These are phyloP conservation scores for Cardamine chenopodiifolia DNA, from an alignment of 345 rosid genomes.

Conservation along the genomic window DNA sequence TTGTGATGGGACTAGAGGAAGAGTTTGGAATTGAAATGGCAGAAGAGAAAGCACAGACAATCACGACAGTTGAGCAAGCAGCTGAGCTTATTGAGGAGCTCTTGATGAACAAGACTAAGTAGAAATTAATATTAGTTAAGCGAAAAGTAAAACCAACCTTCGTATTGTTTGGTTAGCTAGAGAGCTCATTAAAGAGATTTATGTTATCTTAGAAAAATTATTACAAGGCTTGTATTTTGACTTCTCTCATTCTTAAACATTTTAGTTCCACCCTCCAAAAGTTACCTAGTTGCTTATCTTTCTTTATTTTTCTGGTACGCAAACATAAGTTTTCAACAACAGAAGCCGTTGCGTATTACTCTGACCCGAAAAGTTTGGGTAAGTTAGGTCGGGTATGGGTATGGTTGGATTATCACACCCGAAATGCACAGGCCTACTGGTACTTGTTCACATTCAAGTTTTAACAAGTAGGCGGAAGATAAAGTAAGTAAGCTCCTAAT, in stretches of 20 bases:
- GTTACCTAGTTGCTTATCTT: not conserved
- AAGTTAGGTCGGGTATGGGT: no score
- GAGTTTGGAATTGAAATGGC: conserved; percentile 68
- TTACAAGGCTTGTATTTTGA: conserved; percentile 21
- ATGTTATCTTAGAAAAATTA: conserved; percentile 1
- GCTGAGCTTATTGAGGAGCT: conserved; percentile 74
- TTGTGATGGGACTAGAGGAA: conserved; percentile 77
- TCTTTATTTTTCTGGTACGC: not conserved
- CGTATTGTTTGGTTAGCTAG: conserved; percentile 30
- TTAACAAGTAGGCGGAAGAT: no score
- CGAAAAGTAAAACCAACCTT: not conserved
- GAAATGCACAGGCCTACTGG: not conserved
- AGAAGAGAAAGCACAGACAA: conserved; percentile 72
- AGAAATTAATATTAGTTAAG: not conserved
- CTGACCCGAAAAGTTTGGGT: no score
- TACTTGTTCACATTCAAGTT: not conserved
- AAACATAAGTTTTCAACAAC: not conserved
- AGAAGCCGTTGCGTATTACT: not conserved
- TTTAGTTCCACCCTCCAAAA: not conserved
- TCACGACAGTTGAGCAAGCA: conserved; percentile 67
- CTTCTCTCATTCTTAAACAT: not conserved
- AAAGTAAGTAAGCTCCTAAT: no score
- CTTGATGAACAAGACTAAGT: conserved; percentile 34
- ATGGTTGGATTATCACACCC: no score
- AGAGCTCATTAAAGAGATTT: not conserved